Base-by-base conservation (phyloP, 371 early-diverging fungal genomes). In the Ordospora pajunii region DNA sequence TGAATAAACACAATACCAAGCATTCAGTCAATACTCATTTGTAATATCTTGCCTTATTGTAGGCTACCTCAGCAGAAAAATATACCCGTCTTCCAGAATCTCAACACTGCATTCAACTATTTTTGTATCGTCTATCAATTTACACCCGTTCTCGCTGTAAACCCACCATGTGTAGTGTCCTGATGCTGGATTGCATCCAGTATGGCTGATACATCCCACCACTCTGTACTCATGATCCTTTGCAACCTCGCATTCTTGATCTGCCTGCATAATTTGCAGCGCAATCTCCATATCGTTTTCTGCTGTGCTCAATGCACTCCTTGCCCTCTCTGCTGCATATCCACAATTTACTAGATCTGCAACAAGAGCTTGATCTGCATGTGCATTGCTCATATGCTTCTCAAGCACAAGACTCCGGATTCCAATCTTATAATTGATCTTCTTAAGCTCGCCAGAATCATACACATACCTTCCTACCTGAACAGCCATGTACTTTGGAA, bases 151-250 rank as follows among this genome's bases (percentile, higher is more conserved):
- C 1, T 67, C 42, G 9, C 53, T 46, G 21, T 64, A 49, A 17
- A 67, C 65, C 65, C 77, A 79, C 70, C 72, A 80, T 40, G 69
- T 73, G 45, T 80, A 80, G 53, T 80, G 80, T 0, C 80, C 80
- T 50, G 46, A 37, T 17, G 32, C 25, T 32, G 70, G 44, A 50
- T 46, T 64, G 0, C 3, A 45, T 11, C 80, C 80, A 27, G 65
- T 64, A 70, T 80, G 80, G 23, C 27, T 21, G 27, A 80, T 70
- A 19, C 63, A 25, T 5, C 70, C 68, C 0, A 42, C 43, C 22
- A 71, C 23, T 44, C 65, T 27, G 42, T 76, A 76, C 6, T 32
- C 51, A 10, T 21, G 12, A 46, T 49, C 62, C 17, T 22, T 44
- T n/a, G 54, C 14, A 44, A 48, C 2, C 2, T 22, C 32, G 32